Evolutionary conservation across 1,284 basidiomycete genomes (phyloP).

Genomic region (Tilletia indica): DNA sequence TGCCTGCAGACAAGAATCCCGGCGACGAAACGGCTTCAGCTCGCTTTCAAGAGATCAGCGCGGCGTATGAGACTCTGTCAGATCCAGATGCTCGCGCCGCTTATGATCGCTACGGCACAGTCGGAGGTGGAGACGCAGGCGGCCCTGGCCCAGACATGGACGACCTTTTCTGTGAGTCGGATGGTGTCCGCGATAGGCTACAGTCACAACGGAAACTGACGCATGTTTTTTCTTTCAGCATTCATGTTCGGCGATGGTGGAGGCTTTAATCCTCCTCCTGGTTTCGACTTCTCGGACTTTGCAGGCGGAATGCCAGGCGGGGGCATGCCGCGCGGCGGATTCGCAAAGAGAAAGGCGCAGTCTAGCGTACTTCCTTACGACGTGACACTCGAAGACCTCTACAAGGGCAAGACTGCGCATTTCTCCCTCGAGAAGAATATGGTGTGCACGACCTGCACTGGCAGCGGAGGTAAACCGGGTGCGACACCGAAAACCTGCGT

Average conservation of each 20-base stretch:
- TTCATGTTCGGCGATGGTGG: conserved; percentile 28
- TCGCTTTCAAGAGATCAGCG: conserved; percentile 51
- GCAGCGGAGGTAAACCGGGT: conserved; percentile 78
- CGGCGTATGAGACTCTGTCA: conserved; percentile 45
- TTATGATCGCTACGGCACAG: conserved; percentile 16
- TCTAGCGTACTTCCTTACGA: conserved; percentile 67
- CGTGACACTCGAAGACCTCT: conserved; percentile 87
- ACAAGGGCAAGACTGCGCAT: conserved; percentile 83
- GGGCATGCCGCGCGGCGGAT: conserved; percentile 58
- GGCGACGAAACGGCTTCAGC: conserved; percentile 40
- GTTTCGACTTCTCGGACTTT: neutral
- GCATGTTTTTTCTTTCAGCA: conserved; percentile 9
- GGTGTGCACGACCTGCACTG: conserved; percentile 76
- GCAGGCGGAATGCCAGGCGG: conserved; percentile 39
- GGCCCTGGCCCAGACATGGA: conserved; percentile 35
- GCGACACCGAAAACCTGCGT: conserved; percentile 78
- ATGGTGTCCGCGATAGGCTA: no score
- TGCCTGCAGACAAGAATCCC: conserved; percentile 24
- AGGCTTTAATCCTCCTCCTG: neutral
- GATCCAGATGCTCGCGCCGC: conserved; percentile 18
- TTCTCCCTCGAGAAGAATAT: conserved; percentile 85
- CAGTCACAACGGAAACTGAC: neutral
- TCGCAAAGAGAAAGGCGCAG: conserved; percentile 23
- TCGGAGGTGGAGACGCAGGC: neutral
- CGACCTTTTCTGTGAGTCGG: conserved; percentile 40